These are phyloP conservation scores for Oidium heveae DNA, from an alignment of 2,329 filamentous ascomycete species.

Conservation along the genomic window DNA sequence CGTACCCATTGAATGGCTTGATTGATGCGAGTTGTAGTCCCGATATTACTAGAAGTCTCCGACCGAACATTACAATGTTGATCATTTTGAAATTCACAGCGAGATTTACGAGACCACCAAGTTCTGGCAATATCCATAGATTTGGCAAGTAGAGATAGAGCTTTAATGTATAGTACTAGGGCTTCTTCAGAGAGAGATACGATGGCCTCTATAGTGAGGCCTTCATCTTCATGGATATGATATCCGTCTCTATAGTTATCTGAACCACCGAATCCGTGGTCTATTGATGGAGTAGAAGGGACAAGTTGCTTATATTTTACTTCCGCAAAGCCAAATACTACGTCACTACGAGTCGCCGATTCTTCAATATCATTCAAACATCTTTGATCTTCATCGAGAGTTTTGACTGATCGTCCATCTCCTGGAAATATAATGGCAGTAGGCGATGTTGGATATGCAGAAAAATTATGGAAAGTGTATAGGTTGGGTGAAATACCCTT, in stretches of 20 bases:
- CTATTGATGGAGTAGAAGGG: constrained; percentile 55
- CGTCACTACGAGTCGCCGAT: constrained; percentile 75
- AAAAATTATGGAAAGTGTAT: constrained; percentile 45
- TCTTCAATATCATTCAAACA: constrained; percentile 72
- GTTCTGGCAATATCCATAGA: constrained; percentile 84
- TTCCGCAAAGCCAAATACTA: constrained; percentile 92
- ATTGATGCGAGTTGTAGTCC: constrained; percentile 46
- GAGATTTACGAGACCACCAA: constrained; percentile 69
- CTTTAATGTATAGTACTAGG: constrained; percentile 86
- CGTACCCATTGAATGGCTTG: constrained; percentile 91
- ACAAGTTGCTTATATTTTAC: constrained; percentile 97
- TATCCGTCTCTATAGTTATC: constrained; percentile 27
- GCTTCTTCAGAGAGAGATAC: constrained; percentile 83
- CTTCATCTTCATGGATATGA: constrained; percentile 38
- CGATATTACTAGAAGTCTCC: constrained; percentile 17
- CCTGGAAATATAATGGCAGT: constrained; percentile 36
- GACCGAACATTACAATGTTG: constrained; percentile 17
- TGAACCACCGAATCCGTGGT: constrained; percentile 42
- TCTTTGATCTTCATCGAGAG: constrained; percentile 54
- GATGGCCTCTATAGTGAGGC: constrained; percentile 63
- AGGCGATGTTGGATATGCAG: constrained; percentile 52
- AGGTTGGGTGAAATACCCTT: constrained; percentile 46
- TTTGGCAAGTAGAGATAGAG: constrained; percentile 66
- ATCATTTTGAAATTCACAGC: constrained; percentile 28
- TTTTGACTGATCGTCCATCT: constrained; percentile 31